Evolutionary conservation across 257 asterid species (phyloP), one percentile per base, ranked within the genome.

Genomic region (Apocynum venetum): DNA sequence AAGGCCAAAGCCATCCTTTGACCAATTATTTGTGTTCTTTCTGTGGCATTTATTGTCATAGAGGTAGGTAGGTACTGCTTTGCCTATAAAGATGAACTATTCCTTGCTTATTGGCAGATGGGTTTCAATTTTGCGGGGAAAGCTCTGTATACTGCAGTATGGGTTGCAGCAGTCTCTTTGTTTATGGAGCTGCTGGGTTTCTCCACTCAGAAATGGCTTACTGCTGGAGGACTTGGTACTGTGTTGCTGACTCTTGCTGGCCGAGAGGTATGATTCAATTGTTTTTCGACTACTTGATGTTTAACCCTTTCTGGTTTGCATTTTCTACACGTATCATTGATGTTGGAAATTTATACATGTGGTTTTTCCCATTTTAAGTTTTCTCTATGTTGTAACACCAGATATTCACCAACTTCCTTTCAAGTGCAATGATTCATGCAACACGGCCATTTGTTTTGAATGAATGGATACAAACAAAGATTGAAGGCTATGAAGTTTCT

Each of bases 141-240:
- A 87, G 98, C 97, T 72, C 78, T 93, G 55, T 93, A 91, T 81
- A 77, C 97, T 73, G 99, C 97, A 48, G 97, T 96, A 38, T 96
- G 99, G 99, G 95, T 93, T 76, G 98, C 99, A 66, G 97, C 99
- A 36, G 87, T 88, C 67, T 93, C 98, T 73, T 88, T 96, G 84
- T 96, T 96, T 81, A 96, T 96, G 97, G 99, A 96, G 87, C 83
- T 96, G 88, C 84, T 96, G 77, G 99, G 99, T 75, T 96, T 96
- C 86, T 96, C 99, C 74, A 91, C 99, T 74, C 97, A 96, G 86
- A 96, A 81, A 82, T 93, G 97, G 99, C 95, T 96, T 80, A 93
- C 99, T 11, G 99, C 98, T 4, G 99, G 99, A 78, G 97, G 99
- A 71, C 99, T 96, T 75, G 99, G 98, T 82, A 96, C 99, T 9